Evolutionary conservation across 768 basidiomycete species (phyloP), one percentile per base, ranked within the genome.

Genomic region (Mycena polygramma): DNA sequence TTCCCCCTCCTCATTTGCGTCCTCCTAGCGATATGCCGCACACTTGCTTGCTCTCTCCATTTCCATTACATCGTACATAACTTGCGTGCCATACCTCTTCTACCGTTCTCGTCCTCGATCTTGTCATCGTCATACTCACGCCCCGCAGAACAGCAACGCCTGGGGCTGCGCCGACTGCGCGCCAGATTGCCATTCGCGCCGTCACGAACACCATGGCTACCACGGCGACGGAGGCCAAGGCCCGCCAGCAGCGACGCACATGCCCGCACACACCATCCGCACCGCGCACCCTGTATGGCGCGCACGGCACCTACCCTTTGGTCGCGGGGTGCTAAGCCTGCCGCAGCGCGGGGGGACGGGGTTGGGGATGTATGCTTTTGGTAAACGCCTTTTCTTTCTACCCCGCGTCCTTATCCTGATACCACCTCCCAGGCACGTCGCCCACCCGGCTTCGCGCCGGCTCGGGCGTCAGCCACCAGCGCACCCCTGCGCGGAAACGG

Each of bases 241-340:
- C 41, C n/a, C 62, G 43, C 71, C 22, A 15, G 10, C 41, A 2
- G 41, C 11, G 43, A 68, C 51, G 20, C 62, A 77, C 30, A 77
- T 84, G 51, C 90, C 91, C 13, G 81, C 82, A 55, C 81, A 82
- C 10, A 83, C 79, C 7, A 92, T 98, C 59, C 77, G 84, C 46
- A 98, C 97, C 0, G 83, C 86, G 2, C 94, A 98, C 78, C 97
- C 97, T 0, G 94, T 99, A 0, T 99, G 96, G 96, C 86, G 98
- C 14, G 98, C 97, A 0, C 85, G 98, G 53, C 89, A 95, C 78
- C 81, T 98, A 11, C 97, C 98, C 0, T 99, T 99, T 76, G 97
- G 97, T 6, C 85, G 88, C 20, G 98, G 98, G 14, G 83, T 98
- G 20, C 80, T 99, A 63, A 93, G 92, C 68, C 80, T 99, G 15